Conservation (phyloP, 2,329 filamentous ascomycete genomes). For the Penicillium concentricum region DNA sequence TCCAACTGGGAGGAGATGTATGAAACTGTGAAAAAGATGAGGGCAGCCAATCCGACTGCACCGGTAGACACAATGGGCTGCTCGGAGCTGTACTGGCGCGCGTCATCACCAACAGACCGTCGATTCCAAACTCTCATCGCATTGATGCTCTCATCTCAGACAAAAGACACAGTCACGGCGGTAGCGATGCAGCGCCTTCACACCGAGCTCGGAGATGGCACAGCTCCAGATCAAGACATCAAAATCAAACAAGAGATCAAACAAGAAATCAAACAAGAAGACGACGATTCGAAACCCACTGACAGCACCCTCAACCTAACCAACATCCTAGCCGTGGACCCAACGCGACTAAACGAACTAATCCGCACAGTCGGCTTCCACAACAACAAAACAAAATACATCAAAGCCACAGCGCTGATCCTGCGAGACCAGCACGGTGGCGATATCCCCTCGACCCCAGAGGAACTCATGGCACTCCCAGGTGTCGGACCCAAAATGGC, state of each 20-base stretch:
- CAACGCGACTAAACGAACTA: constrained; percentile 66
- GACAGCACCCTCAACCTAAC: constrained; percentile 65
- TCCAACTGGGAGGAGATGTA: constrained; percentile 85
- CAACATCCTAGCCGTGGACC: constrained; percentile 71
- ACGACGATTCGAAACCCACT: constrained; percentile 22
- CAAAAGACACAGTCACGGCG: constrained; percentile 87
- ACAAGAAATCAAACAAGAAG: constrained; percentile 24
- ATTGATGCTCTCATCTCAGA: constrained; percentile 89
- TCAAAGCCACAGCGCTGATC: constrained; percentile 72
- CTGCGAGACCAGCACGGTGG: constrained; percentile 67
- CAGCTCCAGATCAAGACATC: constrained; percentile 6
- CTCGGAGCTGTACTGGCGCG: constrained; percentile 51
- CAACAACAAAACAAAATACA: constrained; percentile 86
- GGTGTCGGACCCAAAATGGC: constrained; percentile 96
- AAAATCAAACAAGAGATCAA: constrained; percentile 19
- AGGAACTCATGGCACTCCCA: constrained; percentile 72
- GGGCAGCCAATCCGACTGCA: constrained; percentile 63
- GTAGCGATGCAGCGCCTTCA: constrained; percentile 78
- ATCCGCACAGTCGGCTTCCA: constrained; percentile 89
- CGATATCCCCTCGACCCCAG: constrained; percentile 78
- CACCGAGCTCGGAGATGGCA: constrained; percentile 58
- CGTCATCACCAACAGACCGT: constrained; percentile 53
- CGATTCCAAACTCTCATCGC: constrained; percentile 84
- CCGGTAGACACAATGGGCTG: constrained; percentile 98
- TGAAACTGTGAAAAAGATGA: constrained; percentile 73